Evolutionary conservation across 306 rosid species (phyloP).

Genomic region (Vachellia pachyceras): DNA sequence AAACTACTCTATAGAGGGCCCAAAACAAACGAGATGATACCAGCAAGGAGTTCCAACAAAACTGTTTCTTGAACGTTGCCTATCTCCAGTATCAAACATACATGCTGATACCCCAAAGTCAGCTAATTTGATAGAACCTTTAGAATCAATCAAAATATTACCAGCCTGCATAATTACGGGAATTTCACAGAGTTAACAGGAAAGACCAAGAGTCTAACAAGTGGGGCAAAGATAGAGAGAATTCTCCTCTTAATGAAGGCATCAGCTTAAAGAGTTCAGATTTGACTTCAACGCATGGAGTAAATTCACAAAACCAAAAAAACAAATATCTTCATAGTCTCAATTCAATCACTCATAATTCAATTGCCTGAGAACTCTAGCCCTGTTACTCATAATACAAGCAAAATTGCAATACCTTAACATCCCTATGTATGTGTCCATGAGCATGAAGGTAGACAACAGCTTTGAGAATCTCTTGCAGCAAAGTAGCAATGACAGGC

Average conservation of each 20-base stretch:
- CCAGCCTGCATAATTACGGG: constrained; percentile 73
- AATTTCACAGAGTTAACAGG: constrained; percentile 34
- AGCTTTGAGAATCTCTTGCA: constrained; percentile 90
- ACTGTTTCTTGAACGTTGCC: constrained; percentile 92
- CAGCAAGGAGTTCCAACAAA: constrained; percentile 99
- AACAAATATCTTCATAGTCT: constrained; percentile 19
- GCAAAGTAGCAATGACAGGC: constrained; percentile 85
- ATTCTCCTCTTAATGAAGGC: constrained; percentile 7
- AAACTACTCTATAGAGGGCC: constrained; percentile 23
- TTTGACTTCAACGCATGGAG: constrained; percentile 31
- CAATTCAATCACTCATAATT: constrained; percentile 11
- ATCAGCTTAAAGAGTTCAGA: background rate
- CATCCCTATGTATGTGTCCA: constrained; percentile 96
- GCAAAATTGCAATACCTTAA: constrained; percentile 64
- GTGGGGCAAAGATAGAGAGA: constrained; percentile 22
- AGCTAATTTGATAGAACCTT: constrained; percentile 88
- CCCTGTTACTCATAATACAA: constrained; percentile 20
- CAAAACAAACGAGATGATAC: constrained; percentile 49
- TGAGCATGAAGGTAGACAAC: constrained; percentile 90
- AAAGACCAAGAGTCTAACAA: constrained; percentile 27
- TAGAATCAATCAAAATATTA: constrained; percentile 83
- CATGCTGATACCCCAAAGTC: constrained; percentile 98
- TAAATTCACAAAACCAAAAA: constrained; percentile 29
- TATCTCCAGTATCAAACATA: constrained; percentile 88
- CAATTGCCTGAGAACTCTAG: constrained; percentile 28